Percentiles rank a stretch among this genome's conserved stretches.
phyloP scores from a whole-genome alignment of 257 asterid genomes.

The Capsicum baccatum region DNA sequence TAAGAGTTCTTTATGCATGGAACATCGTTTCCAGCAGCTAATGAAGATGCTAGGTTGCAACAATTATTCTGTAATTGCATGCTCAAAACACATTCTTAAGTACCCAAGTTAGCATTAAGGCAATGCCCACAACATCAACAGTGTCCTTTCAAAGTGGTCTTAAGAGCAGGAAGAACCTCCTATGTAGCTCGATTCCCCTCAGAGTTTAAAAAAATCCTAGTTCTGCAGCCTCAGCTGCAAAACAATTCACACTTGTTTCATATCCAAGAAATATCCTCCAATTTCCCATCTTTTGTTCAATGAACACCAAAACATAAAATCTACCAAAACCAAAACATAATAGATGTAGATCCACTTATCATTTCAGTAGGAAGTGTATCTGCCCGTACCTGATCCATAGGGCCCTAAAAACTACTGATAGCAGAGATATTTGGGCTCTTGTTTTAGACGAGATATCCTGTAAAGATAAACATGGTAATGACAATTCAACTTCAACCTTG shows the following conservation, averaged over 20 bases:
- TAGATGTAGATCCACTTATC: conserved; percentile 29
- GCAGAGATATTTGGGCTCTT: conserved; percentile 49
- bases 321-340: not conserved
- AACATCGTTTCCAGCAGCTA: not conserved
- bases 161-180: conserved; percentile 4
- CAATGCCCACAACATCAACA: not conserved
- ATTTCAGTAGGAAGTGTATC: conserved; percentile 34
- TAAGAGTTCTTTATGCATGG: not conserved
- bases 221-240: conserved; percentile 9
- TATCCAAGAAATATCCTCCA: conserved; percentile 15
- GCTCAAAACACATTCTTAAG: not conserved
- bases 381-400: conserved; percentile 51
- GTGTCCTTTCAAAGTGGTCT: not conserved
- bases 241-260: conserved; percentile 6
- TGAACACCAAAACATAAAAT: conserved; percentile 11
- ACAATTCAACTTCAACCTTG: not conserved
- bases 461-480: conserved; percentile 33
- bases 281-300: not conserved
- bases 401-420: conserved; percentile 41
- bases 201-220: not conserved
- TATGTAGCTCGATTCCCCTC: not conserved
- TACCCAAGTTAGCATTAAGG: not conserved
- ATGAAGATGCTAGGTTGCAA: not conserved
- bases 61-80: not conserved
- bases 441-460: conserved; percentile 50